Evolutionary conservation across 495 filamentous ascomycete genomes (phyloP), one percentile per base, ranked within the genome.

Genomic region (Sabuloglossum arenarium): DNA sequence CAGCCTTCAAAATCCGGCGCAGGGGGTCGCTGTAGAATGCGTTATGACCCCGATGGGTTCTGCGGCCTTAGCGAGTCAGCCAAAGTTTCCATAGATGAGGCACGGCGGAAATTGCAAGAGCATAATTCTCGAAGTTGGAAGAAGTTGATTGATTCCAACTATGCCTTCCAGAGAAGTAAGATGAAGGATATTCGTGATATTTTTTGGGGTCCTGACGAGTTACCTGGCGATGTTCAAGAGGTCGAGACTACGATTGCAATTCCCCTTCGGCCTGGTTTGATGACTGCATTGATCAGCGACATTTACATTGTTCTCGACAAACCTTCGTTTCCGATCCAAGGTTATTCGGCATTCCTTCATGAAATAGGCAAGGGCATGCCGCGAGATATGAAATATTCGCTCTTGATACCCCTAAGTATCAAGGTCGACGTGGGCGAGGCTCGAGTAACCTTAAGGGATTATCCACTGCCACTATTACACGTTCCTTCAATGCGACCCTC

Each of bases 291-390:
- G 58, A 80, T 96, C 60, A 88, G 79, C 62, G 91, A 99, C 64
- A 71, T 97, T 6, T 81, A 89, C 58, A 71, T 99, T 57, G 68
- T 80, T 14, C 75, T 99, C 49, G 91, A 97, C 71, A 95, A 94
- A 64, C 91, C 91, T 0, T 90, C 84, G 0, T 99, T 99, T 64
- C 82, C 86, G 2, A 66, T 91, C 25, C 72, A 76, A 3, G 81
- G 94, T 1, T 81, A 85, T 56, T 85, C 89, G 0, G 75, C 79
- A 31, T 99, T 88, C 65, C 70, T 99, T 25, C 75, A 95, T 64
- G 75, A 75, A 46, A 82, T 97, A 62, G 91, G 91, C 3, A 99
- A 99, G 67, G 91, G 93, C 1, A 91, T 99, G 77, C 91, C 91
- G 1, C 76, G 78, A 62, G 80, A 90, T 58, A 97, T 86, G 77